phyloP scores from a whole-genome alignment of 495 filamentous ascomycete species.

The Penicillium flavigenum region DNA sequence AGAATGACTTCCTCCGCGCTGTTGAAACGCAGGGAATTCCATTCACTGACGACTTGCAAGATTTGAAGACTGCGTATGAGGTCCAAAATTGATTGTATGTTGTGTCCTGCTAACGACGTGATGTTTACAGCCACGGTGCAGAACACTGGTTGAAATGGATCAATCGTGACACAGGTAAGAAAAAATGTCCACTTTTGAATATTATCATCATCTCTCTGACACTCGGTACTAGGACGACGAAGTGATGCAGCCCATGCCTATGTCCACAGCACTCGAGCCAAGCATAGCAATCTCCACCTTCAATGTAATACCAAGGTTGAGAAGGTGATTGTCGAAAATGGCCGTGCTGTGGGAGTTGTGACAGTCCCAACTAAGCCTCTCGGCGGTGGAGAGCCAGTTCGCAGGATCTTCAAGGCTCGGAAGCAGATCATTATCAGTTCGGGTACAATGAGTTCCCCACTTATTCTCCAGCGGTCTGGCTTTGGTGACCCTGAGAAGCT shows the following conservation, averaged over 20 bases:
- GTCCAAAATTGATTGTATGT: not conserved
- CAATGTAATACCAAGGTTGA: constrained; percentile 81
- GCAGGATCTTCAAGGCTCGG: constrained; percentile 63
- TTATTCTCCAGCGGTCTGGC: constrained; percentile 75
- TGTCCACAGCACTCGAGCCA: constrained; percentile 65
- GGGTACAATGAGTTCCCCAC: constrained; percentile 74
- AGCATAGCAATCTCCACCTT: constrained; percentile 69
- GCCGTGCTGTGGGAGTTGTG: constrained; percentile 61
- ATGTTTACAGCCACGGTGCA: constrained; percentile 31
- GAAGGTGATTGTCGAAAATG: constrained; percentile 73
- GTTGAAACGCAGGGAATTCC: constrained; percentile 76
- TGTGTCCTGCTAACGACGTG: not conserved
- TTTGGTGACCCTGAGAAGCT: constrained; percentile 73
- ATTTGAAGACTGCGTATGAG: constrained; percentile 60
- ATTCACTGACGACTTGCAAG: constrained; percentile 66
- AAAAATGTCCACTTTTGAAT: not conserved
- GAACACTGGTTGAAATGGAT: constrained; percentile 64
- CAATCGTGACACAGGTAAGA: constrained; percentile 57
- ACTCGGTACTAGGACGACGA: constrained; percentile 30
- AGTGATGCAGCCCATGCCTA: constrained; percentile 77
- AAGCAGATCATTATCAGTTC: constrained; percentile 79
- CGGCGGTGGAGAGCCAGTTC: constrained; percentile 43
- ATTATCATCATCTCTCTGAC: constrained; percentile 7
- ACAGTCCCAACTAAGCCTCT: constrained; percentile 57
- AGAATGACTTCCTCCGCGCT: constrained; percentile 79